These are phyloP conservation scores for Xylaria sp. DNA, from an alignment of 2,329 filamentous ascomycete species.

Conservation along the genomic window DNA sequence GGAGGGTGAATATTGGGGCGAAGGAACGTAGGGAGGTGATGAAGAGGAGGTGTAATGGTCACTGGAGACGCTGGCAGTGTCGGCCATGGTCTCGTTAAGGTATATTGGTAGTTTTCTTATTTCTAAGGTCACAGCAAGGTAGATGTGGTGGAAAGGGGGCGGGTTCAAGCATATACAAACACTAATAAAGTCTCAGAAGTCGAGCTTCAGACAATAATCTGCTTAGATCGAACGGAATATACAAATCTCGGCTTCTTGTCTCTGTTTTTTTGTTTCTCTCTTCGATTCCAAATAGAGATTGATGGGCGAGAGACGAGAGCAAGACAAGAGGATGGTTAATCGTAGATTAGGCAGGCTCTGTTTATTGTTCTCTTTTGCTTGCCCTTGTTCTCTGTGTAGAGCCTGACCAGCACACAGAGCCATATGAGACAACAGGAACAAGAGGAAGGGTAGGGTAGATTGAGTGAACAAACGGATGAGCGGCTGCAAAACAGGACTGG, in stretches of 20 bases:
- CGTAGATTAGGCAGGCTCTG: conserved; percentile 28
- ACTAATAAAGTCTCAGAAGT: conserved; percentile 38
- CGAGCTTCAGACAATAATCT: conserved; percentile 39
- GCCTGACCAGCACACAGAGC: conserved; percentile 16
- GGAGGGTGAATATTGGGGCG: conserved; percentile 33
- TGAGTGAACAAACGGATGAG: conserved; percentile 16
- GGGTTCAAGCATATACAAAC: conserved; percentile 34
- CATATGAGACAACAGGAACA: conserved; percentile 36
- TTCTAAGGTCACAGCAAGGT: conserved; percentile 22
- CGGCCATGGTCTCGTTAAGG: conserved; percentile 41
- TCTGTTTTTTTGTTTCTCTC: conserved; percentile 6
- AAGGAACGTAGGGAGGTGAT: conserved; percentile 37
- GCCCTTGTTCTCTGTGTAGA: conserved; percentile 32
- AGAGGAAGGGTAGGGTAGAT: conserved; percentile 28
- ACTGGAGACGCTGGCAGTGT: conserved; percentile 39
- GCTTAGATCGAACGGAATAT: conserved; percentile 19
- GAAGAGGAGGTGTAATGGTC: conserved; percentile 39
- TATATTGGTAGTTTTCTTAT: conserved; percentile 2
- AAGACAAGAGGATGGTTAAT: conserved; percentile 39
- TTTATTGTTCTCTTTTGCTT: conserved; percentile 35
- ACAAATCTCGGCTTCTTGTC: conserved; percentile 20
- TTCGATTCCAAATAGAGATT: conserved; percentile 22
- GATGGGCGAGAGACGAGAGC: conserved; percentile 20
- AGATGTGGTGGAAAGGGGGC: conserved; percentile 36
- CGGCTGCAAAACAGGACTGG: conserved; percentile 17